These are phyloP conservation scores for Pseudozyma sp. DNA, from an alignment of 1,284 basidiomycete species.

Conservation along the genomic window DNA sequence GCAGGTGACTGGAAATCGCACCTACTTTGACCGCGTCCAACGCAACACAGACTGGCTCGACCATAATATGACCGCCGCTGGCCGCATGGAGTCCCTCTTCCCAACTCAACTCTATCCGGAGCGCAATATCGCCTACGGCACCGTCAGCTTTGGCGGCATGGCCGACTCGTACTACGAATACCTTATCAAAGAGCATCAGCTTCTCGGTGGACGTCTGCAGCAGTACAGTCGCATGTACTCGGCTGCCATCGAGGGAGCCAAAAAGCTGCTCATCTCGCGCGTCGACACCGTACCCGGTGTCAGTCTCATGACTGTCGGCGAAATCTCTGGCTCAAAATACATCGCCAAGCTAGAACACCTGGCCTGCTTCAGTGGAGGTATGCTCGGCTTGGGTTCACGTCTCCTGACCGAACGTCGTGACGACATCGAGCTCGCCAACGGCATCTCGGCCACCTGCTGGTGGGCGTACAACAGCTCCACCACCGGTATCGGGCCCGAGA, in stretches of 20 bases:
- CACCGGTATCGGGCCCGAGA: conserved; percentile 67
- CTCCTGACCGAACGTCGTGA: conserved; percentile 69
- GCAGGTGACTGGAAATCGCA: conserved; percentile 72
- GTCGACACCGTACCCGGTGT: conserved; percentile 70
- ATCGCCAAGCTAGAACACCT: conserved; percentile 68
- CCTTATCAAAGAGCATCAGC: conserved; percentile 72
- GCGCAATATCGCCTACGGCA: conserved; percentile 44
- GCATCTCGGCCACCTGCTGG: conserved; percentile 72
- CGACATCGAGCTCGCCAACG: conserved; percentile 70
- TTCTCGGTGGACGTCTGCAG: conserved; percentile 70
- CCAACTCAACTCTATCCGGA: conserved; percentile 69
- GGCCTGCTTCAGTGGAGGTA: conserved; percentile 73
- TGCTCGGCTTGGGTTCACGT: conserved; percentile 73
- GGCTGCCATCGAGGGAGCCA: conserved; percentile 70
- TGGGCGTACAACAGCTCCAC: conserved; percentile 70
- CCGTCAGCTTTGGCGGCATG: conserved; percentile 71
- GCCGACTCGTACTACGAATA: conserved; percentile 73
- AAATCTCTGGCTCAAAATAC: conserved; percentile 27
- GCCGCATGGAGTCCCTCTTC: conserved; percentile 67
- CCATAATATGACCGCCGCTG: conserved; percentile 66
- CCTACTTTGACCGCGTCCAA: conserved; percentile 72
- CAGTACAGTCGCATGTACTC: conserved; percentile 72
- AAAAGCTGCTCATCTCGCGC: conserved; percentile 69
- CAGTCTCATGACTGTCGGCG: conserved; percentile 67
- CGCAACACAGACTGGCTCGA: conserved; percentile 72